phyloP scores from a whole-genome alignment of 1,284 basidiomycete species.

The Austroboletus novae-zelandiae region DNA sequence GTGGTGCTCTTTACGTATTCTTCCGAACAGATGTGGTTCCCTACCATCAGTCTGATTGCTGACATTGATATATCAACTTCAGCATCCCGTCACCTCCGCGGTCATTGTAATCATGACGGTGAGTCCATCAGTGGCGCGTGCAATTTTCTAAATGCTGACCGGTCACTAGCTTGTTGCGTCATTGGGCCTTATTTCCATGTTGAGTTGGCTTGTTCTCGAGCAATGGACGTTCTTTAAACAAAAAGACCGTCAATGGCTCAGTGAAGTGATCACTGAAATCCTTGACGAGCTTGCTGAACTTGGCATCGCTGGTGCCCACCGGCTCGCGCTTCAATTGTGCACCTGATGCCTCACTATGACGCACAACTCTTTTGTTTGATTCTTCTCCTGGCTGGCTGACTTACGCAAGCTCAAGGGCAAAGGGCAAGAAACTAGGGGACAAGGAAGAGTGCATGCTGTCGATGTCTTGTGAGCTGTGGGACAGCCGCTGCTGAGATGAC shows the following conservation, averaged over 20 bases:
- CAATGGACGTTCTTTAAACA: conserved; percentile 67
- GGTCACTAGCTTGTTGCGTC: conserved; percentile 48
- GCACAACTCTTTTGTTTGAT: conserved; percentile 5
- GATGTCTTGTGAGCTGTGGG: no score
- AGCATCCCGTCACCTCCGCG: conserved; percentile 59
- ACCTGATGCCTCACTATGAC: conserved; percentile 8
- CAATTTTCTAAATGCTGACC: background rate
- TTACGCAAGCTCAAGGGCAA: background rate
- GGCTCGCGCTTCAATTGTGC: conserved; percentile 24
- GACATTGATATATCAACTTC: conserved; percentile 1
- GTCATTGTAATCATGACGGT: conserved; percentile 70
- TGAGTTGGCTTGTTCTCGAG: conserved; percentile 73
- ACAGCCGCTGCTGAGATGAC: conserved; percentile 7
- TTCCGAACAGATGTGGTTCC: conserved; percentile 40
- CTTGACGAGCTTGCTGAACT: conserved; percentile 41
- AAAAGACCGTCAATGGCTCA: conserved; percentile 71
- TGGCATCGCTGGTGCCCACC: conserved; percentile 36
- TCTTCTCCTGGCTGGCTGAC: conserved; percentile 13
- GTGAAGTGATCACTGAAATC: conserved; percentile 57
- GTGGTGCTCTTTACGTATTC: no score
- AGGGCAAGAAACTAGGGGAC: background rate
- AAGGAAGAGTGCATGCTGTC: no score
- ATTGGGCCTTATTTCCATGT: conserved; percentile 78
- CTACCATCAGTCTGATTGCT: background rate
- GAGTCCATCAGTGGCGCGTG: conserved; percentile 13